Percentiles rank a stretch among this genome's conserved stretches.
These are phyloP conservation scores for Stachybotrys echinatus DNA, from an alignment of 2,329 filamentous ascomycete species.

Conservation along the genomic window DNA sequence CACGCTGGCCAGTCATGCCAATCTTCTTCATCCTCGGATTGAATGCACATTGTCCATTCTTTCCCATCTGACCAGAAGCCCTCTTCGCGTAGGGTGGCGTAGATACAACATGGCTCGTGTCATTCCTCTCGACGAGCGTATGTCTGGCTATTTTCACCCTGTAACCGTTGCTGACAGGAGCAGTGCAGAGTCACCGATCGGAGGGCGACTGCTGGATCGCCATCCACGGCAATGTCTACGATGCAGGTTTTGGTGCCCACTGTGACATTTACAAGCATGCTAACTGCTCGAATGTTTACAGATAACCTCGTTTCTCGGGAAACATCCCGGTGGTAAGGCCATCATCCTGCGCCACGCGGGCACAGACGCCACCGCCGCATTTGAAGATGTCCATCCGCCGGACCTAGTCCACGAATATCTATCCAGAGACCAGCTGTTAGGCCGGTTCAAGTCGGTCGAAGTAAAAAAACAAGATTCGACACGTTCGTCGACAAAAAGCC, in stretches of 20 bases:
- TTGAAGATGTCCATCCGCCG: slow-evolving; percentile 5
- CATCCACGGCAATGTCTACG: neutral
- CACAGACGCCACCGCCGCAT: slow-evolving; percentile 8
- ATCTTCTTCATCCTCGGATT: too few species aligned
- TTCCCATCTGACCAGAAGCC: neutral
- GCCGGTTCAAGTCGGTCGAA: too few species aligned
- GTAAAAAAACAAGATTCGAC: too few species aligned
- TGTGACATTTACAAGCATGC: too few species aligned
- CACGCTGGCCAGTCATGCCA: too few species aligned
- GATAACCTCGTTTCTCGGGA: slow-evolving; percentile 5
- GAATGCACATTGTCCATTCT: too few species aligned
- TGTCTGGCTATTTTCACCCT: neutral
- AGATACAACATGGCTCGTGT: neutral
- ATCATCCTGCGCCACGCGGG: slow-evolving; percentile 7
- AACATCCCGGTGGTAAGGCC: slow-evolving; percentile 6
- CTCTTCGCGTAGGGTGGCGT: neutral
- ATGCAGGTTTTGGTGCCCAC: neutral
- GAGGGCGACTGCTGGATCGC: neutral
- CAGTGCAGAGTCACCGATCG: neutral
- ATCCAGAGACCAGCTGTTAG: slow-evolving; percentile 2
- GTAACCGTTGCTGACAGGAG: neutral
- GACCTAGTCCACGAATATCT: slow-evolving; percentile 8
- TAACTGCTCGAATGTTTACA: neutral
- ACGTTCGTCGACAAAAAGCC: too few species aligned
- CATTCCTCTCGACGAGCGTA: neutral